phyloP scores from a whole-genome alignment of 345 rosid genomes.

The Syzygium grande region DNA sequence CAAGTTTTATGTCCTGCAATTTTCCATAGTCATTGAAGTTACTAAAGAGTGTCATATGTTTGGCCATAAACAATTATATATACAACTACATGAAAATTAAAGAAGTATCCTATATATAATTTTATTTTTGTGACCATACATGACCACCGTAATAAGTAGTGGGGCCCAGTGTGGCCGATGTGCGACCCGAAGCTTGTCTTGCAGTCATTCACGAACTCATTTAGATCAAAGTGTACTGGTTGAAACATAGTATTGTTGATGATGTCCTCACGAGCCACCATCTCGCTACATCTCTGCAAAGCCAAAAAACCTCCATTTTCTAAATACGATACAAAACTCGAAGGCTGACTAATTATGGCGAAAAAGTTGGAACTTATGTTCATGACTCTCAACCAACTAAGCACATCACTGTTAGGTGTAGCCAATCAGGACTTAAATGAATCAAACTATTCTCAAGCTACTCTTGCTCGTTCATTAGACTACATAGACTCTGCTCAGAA shows the following conservation, averaged over 20 bases:
- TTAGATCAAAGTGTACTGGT: background rate
- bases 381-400: background rate
- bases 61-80: background rate
- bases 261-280: accelerated
- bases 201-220: background rate
- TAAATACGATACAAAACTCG: background rate
- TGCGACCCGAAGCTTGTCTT: background rate
- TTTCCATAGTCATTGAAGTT: background rate
- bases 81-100: background rate
- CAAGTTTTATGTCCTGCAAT: background rate
- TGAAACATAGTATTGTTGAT: background rate
- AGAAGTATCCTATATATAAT: background rate
- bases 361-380: background rate
- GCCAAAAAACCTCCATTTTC: background rate
- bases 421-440: background rate
- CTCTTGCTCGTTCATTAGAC: background rate
- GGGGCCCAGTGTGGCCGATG: background rate
- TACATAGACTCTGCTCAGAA: background rate
- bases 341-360: background rate
- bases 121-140: background rate
- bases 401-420: background rate
- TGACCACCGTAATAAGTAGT: background rate
- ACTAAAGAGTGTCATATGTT: background rate
- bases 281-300: background rate
- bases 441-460: background rate